Base-by-base conservation (phyloP, 2,329 filamentous ascomycete genomes). In the Thelonectria rubi region DNA sequence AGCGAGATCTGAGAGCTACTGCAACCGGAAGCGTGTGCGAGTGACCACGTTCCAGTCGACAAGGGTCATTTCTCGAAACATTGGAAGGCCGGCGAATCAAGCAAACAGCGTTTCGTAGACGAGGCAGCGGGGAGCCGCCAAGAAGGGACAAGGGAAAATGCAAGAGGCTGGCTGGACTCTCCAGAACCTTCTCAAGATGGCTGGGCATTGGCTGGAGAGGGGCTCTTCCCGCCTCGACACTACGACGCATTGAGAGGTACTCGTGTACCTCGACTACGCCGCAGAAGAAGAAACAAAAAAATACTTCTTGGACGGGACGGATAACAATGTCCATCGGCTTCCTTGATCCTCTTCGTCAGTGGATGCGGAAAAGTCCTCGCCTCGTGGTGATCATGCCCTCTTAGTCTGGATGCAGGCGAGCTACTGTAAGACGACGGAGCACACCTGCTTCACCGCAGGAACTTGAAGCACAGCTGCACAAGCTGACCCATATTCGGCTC, bases 141-240 rank as follows among this genome's bases (percentile, higher is more conserved):
- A 50, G 54, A 56, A 40, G 11, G 47, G 48, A 46, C 26, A 60
- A 53, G 42, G 40, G 17, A 10, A 42, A 61, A 61, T 61, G 53
- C 24, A 56, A 61, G 58, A 61, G 58, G 53, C 58, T 56, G 58
- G 58, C 58, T 61, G 58, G 26, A 34, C 43, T 45, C 43, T 45
- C 43, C 42, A 42, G 49, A 45, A 39, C 43, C 26, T n/a, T 39
- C 9, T 21, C 37, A 18, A 42, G 50, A 61, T 50, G 58, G 58
- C 58, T 60, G 58, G 58, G 52, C 21, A 18, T 40, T 56, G 30
- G 34, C 34, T 37, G 34, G 34, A 37, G 24, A 54, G 37, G 37
- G 51, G 57, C 37, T n/a, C 11, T 30, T 24, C 39, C 34, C 20
- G 46, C 21, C 39, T 42, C 32, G 34, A 37, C 34, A 37, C 34